These are phyloP conservation scores for Coemansia sp. DNA, from an alignment of 192 early-diverging fungal species.

Conservation along the genomic window DNA sequence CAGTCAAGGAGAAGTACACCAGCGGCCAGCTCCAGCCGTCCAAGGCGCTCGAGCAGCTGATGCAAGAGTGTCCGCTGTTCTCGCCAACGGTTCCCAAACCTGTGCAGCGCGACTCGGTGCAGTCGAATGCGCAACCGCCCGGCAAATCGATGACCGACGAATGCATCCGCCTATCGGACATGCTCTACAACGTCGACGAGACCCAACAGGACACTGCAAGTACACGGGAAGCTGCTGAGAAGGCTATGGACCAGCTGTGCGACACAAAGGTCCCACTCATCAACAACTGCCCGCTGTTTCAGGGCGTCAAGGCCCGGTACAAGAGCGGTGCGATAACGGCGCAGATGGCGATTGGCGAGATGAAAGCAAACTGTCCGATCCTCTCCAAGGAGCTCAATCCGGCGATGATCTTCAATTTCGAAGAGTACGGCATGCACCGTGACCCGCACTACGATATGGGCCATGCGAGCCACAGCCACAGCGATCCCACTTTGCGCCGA, in stretches of 20 bases:
- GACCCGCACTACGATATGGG: conserved; percentile 43
- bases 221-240: conserved; percentile 8
- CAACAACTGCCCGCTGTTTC: conserved; percentile 51
- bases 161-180: conserved; percentile 45
- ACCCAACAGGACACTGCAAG: not conserved
- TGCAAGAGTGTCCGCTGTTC: conserved; percentile 32
- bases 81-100: conserved; percentile 23
- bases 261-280: conserved; percentile 39
- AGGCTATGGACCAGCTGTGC: conserved; percentile 39
- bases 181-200: conserved; percentile 41
- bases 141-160: conserved; percentile 52
- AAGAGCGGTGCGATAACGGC: conserved; percentile 31
- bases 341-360: conserved; percentile 35
- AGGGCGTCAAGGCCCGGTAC: conserved; percentile 45
- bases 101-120: not conserved
- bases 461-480: conserved; percentile 44
- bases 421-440: conserved; percentile 43
- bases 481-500: not conserved
- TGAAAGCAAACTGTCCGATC: conserved; percentile 54
- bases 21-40: conserved; percentile 27
- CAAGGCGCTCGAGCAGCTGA: conserved; percentile 34
- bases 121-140: conserved; percentile 16
- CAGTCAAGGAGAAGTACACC: conserved; percentile 24
- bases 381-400: conserved; percentile 56
- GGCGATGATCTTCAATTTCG: conserved; percentile 52